Percentiles rank a stretch among this genome's conserved stretches.
phyloP scores from a whole-genome alignment of 2,329 filamentous ascomycete species.

The Geoglossum cookeanum region DNA sequence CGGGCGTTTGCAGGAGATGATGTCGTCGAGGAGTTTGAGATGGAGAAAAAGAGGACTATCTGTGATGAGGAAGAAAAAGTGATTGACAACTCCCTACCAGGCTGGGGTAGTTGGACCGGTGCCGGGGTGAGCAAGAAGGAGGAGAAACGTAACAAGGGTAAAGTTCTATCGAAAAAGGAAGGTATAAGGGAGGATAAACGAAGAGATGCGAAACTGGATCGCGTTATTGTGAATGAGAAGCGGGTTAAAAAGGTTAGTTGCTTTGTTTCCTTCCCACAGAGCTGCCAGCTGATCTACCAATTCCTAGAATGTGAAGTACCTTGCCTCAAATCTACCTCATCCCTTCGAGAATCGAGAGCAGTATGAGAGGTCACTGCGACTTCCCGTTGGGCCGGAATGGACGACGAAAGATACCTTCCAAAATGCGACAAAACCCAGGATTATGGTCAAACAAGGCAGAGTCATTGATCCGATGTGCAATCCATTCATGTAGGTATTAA shows the following conservation, averaged over 20 bases:
- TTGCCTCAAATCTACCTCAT: slow-evolving; percentile 68
- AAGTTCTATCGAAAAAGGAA: slow-evolving; percentile 45
- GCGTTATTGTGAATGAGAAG: slow-evolving; percentile 88
- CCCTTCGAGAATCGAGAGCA: slow-evolving; percentile 75
- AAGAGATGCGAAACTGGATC: slow-evolving; percentile 62
- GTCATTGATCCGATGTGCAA: slow-evolving; percentile 75
- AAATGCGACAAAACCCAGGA: slow-evolving; percentile 67
- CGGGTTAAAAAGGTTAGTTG: slow-evolving; percentile 57
- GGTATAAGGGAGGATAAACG: slow-evolving; percentile 60
- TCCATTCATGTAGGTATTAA: slow-evolving; percentile 25
- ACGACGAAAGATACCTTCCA: slow-evolving; percentile 92
- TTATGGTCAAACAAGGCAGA: slow-evolving; percentile 69
- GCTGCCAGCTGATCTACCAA: neutral
- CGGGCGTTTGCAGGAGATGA: slow-evolving; percentile 78
- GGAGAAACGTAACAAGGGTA: slow-evolving; percentile 29
- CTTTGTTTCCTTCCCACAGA: neutral
- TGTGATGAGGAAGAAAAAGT: slow-evolving; percentile 68
- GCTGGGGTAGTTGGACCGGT: slow-evolving; percentile 87
- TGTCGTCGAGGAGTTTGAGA: slow-evolving; percentile 59
- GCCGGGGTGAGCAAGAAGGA: slow-evolving; percentile 57
- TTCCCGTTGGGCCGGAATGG: slow-evolving; percentile 90
- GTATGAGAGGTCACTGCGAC: slow-evolving; percentile 71
- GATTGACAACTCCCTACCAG: slow-evolving; percentile 68
- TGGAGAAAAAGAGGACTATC: slow-evolving; percentile 54
- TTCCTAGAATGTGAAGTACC: slow-evolving; percentile 59